Base-by-base conservation (phyloP, 2,329 filamentous ascomycete genomes). In the Lasiodiplodia sp. region DNA sequence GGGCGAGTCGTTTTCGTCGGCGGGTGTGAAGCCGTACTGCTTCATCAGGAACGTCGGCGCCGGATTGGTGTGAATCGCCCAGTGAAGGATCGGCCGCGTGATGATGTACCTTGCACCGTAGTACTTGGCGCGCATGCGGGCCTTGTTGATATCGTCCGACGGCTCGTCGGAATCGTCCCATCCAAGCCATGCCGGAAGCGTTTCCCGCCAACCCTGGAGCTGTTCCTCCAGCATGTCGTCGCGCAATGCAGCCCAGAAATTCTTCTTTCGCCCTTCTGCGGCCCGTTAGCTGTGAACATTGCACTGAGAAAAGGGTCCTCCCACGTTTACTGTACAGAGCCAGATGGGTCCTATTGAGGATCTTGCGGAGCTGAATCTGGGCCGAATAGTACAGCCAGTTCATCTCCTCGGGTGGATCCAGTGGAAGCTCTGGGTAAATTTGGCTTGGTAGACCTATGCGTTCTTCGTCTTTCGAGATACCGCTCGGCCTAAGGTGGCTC, bases 61-160 rank as follows among this genome's bases (percentile, higher is more conserved):
- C 63, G 79, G 76, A 71, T 82, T 81, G 65, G 82, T 81, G 70
- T 89, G 86, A 2, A 90, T 82, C 2, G 86, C 86, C 67, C 87
- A 85, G 72, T 88, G 86, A 23, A 91, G 79, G 69, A 95, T 93
- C 0, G 92, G 93, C 28, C 96, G 88, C 77, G 96, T 92, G 31
- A 95, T 94, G 76, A 98, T 94, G 71, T 96, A 94, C 71, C 91
- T 88, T 0, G 93, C 94, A 23, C 96, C 96, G 84, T 95, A 98
- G 79, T 96, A 98, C 78, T 99, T 98, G 16, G 92, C 96, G 52
- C 95, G 90, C 70, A 98, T 84, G 25, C 96, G 88, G 38, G 95
- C 95, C 14, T 88, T 85, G 18, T 97, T 88, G 69, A 98, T 94
- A 60, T 97, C 89, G 0, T 76, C 78, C 0, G 94, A 87, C 1